Conservation (phyloP, 2,329 filamentous ascomycete genomes). For the Lasiodiplodia sp. region DNA sequence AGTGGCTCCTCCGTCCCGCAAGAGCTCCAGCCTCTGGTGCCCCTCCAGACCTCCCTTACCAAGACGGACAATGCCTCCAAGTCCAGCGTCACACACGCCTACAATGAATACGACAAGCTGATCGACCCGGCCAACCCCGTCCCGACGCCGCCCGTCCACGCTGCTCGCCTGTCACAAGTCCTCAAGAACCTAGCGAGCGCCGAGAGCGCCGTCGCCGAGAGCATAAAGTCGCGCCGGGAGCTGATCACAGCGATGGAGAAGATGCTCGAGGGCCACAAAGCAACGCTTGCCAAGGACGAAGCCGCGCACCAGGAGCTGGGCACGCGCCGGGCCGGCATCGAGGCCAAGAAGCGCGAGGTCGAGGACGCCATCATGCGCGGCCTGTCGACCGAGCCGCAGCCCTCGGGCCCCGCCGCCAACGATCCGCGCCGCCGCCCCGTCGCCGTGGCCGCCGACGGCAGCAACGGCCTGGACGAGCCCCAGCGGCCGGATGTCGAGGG, state of each 20-base stretch:
- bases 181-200: slow-evolving; percentile 87
- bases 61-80: slow-evolving; percentile 76
- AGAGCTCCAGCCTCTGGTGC: slow-evolving; percentile 78
- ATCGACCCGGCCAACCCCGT: slow-evolving; percentile 72
- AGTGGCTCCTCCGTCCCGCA: slow-evolving; percentile 68
- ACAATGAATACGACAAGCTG: slow-evolving; percentile 84
- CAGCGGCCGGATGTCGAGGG: slow-evolving; percentile 84
- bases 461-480: slow-evolving; percentile 57
- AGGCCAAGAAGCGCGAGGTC: slow-evolving; percentile 84
- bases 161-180: slow-evolving; percentile 86
- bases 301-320: slow-evolving; percentile 68
- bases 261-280: slow-evolving; percentile 76
- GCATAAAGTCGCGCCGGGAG: slow-evolving; percentile 81
- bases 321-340: slow-evolving; percentile 74
- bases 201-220: slow-evolving; percentile 86
- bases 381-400: slow-evolving; percentile 65
- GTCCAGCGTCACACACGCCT: slow-evolving; percentile 72
- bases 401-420: slow-evolving; percentile 50
- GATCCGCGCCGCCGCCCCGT: slow-evolving; percentile 30
- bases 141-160: slow-evolving; percentile 88
- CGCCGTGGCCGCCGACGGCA: not conserved
- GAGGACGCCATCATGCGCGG: slow-evolving; percentile 91
- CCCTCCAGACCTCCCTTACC: slow-evolving; percentile 74
- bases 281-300: slow-evolving; percentile 74
- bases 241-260: slow-evolving; percentile 84